Percentiles rank a stretch among this genome's conserved stretches.
Conservation (phyloP, 1,284 basidiomycete genomes). For the Mycena sp. region DNA sequence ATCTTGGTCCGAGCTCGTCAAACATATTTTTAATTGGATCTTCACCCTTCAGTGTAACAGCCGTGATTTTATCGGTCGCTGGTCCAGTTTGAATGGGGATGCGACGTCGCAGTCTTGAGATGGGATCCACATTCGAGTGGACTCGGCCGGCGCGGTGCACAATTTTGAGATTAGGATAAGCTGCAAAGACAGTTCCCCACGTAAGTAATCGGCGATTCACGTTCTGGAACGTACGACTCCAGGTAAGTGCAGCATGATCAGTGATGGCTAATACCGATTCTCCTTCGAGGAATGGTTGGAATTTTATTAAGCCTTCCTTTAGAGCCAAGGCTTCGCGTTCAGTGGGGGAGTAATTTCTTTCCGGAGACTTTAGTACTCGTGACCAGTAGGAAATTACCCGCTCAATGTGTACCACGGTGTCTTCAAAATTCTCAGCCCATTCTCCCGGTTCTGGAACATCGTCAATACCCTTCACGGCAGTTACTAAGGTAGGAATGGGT, state of each 20-base stretch:
- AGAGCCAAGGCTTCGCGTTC: constrained; percentile 48
- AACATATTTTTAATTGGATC: constrained; percentile 39
- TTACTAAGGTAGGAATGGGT: constrained; percentile 10
- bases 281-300: constrained; percentile 46
- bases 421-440: constrained; percentile 42
- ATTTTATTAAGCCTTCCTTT: constrained; percentile 46
- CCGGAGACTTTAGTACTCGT: constrained; percentile 40
- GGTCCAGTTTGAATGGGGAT: constrained; percentile 30
- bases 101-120: constrained; percentile 40
- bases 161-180: constrained; percentile 43
- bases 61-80: background rate
- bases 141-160: constrained; percentile 46
- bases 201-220: constrained; percentile 42
- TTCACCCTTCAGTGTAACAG: constrained; percentile 12
- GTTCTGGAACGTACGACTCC: constrained; percentile 46
- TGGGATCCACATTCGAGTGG: constrained; percentile 49
- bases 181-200: constrained; percentile 43
- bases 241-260: constrained; percentile 46
- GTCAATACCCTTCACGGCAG: constrained; percentile 16
- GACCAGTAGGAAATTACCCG: constrained; percentile 48
- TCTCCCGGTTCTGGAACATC: constrained; percentile 20
- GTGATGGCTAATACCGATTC: constrained; percentile 41
- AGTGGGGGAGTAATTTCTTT: constrained; percentile 46
- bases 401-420: constrained; percentile 44
- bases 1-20: constrained; percentile 36